Evolutionary conservation across 2,329 filamentous ascomycete species (phyloP).

Genomic region (Pyrenochaeta sp.): DNA sequence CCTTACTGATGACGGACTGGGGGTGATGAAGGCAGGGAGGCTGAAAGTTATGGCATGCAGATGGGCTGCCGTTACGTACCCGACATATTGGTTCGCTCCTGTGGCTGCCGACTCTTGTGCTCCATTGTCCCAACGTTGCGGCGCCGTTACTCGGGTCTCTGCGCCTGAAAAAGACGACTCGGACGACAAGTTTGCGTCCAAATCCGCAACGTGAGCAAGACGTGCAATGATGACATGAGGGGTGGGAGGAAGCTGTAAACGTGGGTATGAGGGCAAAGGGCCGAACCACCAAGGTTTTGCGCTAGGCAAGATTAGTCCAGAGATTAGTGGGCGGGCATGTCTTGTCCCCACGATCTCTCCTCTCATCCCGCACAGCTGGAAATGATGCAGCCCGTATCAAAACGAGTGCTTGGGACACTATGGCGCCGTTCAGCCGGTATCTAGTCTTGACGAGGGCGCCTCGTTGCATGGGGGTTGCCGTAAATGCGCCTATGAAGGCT

Average conservation of each 20-base stretch:
- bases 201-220: too few relatives aligned
- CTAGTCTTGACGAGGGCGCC: too few relatives aligned
- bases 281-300: neutral
- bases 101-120: neutral
- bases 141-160: neutral
- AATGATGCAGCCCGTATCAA: slow-evolving; percentile 2
- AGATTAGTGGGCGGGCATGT: slow-evolving; percentile 1
- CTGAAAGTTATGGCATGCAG: slow-evolving; percentile 2
- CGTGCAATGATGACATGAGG: neutral
- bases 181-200: too few relatives aligned
- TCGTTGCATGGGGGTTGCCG: too few relatives aligned
- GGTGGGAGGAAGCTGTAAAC: neutral
- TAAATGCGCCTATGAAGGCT: too few relatives aligned
- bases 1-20: too few relatives aligned
- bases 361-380: slow-evolving; percentile 1
- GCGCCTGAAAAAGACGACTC: too few relatives aligned
- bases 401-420: neutral
- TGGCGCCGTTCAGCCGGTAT: neutral
- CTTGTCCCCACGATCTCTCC: neutral
- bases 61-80: neutral
- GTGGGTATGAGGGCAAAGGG: slow-evolving; percentile 3
- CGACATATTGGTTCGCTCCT: neutral
- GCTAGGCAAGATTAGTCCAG: neutral
- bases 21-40: slow-evolving; percentile 2
- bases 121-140: neutral